Evolutionary conservation across 2,329 filamentous ascomycete species (phyloP).

Genomic region (Phoma sp.): DNA sequence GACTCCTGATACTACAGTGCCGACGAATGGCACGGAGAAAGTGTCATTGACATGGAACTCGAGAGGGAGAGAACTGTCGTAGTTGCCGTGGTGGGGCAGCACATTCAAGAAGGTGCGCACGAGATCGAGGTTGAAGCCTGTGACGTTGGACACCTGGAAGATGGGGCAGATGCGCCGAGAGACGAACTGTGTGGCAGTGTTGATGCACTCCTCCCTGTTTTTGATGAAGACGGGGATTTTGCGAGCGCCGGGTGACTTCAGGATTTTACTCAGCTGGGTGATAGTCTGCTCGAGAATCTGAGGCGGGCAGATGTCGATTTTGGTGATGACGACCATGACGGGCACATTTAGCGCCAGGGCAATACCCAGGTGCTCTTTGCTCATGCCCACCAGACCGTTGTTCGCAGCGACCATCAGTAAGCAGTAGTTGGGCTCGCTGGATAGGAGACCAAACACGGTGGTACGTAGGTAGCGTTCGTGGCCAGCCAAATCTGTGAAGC

Average conservation of each 20-base stretch:
- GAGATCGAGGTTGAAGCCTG: constrained; percentile 86
- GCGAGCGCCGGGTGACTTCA: constrained; percentile 90
- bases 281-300: constrained; percentile 95
- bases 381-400: constrained; percentile 97
- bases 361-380: constrained; percentile 95
- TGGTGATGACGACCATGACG: constrained; percentile 97
- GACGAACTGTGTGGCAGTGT: constrained; percentile 95
- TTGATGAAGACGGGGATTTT: constrained; percentile 98
- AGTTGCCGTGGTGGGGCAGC: constrained; percentile 90
- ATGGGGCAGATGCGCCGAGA: constrained; percentile 94
- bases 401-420: constrained; percentile 98
- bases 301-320: constrained; percentile 97
- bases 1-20: constrained; percentile 94
- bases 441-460: constrained; percentile 93
- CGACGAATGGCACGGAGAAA: constrained; percentile 96
- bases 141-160: constrained; percentile 98
- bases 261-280: constrained; percentile 86
- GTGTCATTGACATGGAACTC: constrained; percentile 98
- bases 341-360: constrained; percentile 94
- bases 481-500: constrained; percentile 92
- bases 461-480: constrained; percentile 95
- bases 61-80: constrained; percentile 82
- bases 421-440: constrained; percentile 96
- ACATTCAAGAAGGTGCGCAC: constrained; percentile 95
- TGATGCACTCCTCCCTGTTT: constrained; percentile 87